Base-by-base conservation (phyloP, 2,329 filamentous ascomycete species). In the Sarocladium kiliense region DNA sequence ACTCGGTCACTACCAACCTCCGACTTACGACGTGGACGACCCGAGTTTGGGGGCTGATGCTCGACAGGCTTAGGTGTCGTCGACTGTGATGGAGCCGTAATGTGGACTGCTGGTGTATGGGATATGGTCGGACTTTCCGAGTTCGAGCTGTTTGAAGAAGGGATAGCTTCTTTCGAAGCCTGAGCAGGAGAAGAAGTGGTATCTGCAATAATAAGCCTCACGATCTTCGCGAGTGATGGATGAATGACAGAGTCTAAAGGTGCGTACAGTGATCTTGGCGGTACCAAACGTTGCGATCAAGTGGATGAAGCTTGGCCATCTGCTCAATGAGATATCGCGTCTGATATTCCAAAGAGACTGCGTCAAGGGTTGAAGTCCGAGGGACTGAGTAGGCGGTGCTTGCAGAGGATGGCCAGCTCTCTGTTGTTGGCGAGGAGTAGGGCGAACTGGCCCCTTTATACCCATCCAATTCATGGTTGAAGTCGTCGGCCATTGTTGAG, bases 251-350 rank as follows among this genome's bases (percentile, higher is more conserved):
- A 12, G 16, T 9, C 5, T 3, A 45, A 14, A 26, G 44, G 4
- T 34, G 5, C 26, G n/a, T 51, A 51, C 30, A 19, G 47, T 32
- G n/a, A 36, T 51, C 47, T 36, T 36, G 7, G 27, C 47, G 47
- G 16, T 36, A 51, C 47, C 47, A 51, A 12, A 51, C 30, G 7
- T 51, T 32, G 26, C 47, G 26, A 21, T 51, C 27, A 21, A 51
- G 30, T 6, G 47, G 47, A 16, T 27, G 26, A 7, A 51, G 30
- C 18, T 27, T 51, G n/a, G 47, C 26, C 47, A 51, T 51, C 26
- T 51, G 47, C 19, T 51, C 47, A 21, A 23, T 21, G 27, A 51
- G 30, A 23, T 51, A 51, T 36, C 47, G 18, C 18, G 21, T 18
- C 25, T 51, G 47, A 16, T 51, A 51, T 18, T 51, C 27, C 5